A percentile compares a stretch with the other conserved stretches of the same genome.
These are phyloP conservation scores for Candida tammaniensis DNA, from an alignment of 805 yeast genomes.

Conservation along the genomic window DNA sequence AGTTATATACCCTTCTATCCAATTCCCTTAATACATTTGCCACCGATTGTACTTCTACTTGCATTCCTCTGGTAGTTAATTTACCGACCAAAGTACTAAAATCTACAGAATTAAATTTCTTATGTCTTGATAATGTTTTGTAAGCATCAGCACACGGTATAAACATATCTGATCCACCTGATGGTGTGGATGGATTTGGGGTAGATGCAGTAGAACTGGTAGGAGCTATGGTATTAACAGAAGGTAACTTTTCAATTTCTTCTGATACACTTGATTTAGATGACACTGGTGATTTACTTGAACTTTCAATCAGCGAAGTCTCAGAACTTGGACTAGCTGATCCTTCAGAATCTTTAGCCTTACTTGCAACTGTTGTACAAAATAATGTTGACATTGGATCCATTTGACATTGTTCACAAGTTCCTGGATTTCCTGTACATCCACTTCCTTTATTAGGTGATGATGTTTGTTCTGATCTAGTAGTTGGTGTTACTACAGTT, in stretches of 20 bases:
- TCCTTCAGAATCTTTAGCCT: conserved; percentile 22
- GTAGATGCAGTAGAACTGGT: conserved; percentile 6
- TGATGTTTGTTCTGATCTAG: conserved; percentile 3
- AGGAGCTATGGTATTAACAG: conserved; percentile 13
- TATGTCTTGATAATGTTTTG: conserved; percentile 79
- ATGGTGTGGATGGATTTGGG: conserved; percentile 14
- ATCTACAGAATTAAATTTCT: conserved; percentile 69
- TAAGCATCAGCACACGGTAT: conserved; percentile 91
- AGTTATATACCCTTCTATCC: conserved; percentile 62
- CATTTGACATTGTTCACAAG: conserved; percentile 75
- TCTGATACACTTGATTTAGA: not conserved
- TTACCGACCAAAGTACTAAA: conserved; percentile 72
- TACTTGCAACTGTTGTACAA: conserved; percentile 79
- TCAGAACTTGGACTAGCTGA: conserved; percentile 1
- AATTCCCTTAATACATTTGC: conserved; percentile 81
- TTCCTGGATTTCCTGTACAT: conserved; percentile 87
- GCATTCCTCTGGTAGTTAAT: conserved; percentile 79
- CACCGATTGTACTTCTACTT: conserved; percentile 87
- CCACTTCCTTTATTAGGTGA: conserved; percentile 26
- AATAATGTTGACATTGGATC: conserved; percentile 89
- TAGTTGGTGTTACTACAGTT: conserved; percentile 22
- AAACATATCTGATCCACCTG: conserved; percentile 39
- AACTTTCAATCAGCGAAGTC: not conserved
- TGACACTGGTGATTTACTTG: not conserved
- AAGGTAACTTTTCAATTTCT: conserved; percentile 15